Percentiles rank a stretch among this genome's conserved stretches.
These are phyloP conservation scores for Exserohilum turcica DNA, from an alignment of 2,329 filamentous ascomycete genomes.

Conservation along the genomic window DNA sequence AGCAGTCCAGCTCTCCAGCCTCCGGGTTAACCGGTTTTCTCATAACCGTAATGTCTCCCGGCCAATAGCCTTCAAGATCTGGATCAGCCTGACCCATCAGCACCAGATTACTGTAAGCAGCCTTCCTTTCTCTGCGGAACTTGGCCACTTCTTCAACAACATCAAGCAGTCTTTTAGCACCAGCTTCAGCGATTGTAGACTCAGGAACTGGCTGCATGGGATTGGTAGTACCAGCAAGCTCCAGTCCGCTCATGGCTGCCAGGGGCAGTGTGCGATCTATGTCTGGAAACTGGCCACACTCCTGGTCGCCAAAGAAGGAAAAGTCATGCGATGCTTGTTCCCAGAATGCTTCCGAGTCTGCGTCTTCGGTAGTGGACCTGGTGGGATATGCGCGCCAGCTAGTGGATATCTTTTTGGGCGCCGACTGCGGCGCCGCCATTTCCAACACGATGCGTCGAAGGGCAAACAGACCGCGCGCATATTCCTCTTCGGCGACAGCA, in stretches of 20 bases:
- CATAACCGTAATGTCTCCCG: conserved; percentile 63
- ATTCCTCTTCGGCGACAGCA: conserved; percentile 54
- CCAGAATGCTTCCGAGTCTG: conserved; percentile 65
- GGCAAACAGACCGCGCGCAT: conserved; percentile 59
- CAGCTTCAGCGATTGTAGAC: conserved; percentile 3
- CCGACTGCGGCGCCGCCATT: conserved; percentile 34
- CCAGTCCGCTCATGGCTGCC: conserved; percentile 53
- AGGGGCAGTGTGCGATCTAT: conserved; percentile 53
- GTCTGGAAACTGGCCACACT: conserved; percentile 58
- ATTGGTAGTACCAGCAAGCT: conserved; percentile 29
- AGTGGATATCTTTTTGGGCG: conserved; percentile 46
- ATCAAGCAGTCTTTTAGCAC: conserved; percentile 46
- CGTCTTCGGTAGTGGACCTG: conserved; percentile 63
- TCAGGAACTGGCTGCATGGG: conserved; percentile 15
- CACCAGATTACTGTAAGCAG: conserved; percentile 52
- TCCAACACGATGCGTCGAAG: conserved; percentile 63
- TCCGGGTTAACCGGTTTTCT: conserved; percentile 49
- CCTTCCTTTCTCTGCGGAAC: conserved; percentile 60
- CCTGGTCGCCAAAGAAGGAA: conserved; percentile 64
- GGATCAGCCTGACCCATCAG: conserved; percentile 38
- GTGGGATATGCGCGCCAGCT: conserved; percentile 54
- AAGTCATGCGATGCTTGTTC: conserved; percentile 64
- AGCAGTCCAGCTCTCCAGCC: conserved; percentile 54
- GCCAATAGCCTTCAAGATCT: conserved; percentile 63
- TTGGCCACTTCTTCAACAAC: conserved; percentile 59